These are phyloP conservation scores for Rosa rugosa DNA, from an alignment of 306 rosid species.

Conservation along the genomic window DNA sequence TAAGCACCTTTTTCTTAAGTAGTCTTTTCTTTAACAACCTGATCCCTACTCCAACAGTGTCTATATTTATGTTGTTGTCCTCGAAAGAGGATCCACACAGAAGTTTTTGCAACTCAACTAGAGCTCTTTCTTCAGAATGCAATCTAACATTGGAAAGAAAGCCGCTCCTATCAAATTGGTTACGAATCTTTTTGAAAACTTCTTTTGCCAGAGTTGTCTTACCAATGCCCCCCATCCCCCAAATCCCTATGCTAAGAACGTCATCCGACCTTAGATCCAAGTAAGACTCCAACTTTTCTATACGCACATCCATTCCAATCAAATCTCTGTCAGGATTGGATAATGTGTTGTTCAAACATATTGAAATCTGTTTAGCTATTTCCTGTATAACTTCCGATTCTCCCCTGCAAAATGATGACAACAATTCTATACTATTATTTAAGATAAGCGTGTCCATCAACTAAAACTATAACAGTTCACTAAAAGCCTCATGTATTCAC, in stretches of 20 bases:
- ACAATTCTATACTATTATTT: no score
- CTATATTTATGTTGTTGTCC: no score
- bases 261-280: neutral
- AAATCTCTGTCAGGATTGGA: neutral
- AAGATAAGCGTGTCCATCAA: no score
- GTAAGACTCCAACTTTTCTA: neutral
- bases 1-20: neutral
- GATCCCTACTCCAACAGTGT: neutral
- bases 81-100: no score
- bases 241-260: neutral
- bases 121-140: neutral
- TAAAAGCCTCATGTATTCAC: no score
- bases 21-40: neutral
- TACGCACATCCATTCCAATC: neutral
- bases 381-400: neutral
- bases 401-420: neutral
- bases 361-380: neutral
- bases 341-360: no score
- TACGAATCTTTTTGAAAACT: no score
- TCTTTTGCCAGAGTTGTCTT: neutral
- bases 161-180: neutral
- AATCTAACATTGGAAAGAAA: neutral
- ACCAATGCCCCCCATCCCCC: conserved; percentile 11
- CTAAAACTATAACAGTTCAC: no score
- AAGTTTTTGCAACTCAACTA: neutral